phyloP scores from a whole-genome alignment of 257 asterid genomes.

The Cinchona pubescens region DNA sequence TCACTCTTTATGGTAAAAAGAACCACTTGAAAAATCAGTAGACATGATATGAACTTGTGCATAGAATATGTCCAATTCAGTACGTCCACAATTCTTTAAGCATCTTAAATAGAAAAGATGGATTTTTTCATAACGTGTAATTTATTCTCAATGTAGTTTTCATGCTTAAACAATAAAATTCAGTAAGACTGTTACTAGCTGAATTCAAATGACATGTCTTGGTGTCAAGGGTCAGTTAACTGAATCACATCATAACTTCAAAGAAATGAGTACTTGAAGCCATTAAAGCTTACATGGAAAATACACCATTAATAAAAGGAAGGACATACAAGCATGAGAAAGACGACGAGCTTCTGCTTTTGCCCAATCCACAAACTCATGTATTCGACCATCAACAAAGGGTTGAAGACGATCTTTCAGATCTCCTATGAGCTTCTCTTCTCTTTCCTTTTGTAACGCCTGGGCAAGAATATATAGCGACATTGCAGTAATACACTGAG shows the following conservation, averaged over 20 bases:
- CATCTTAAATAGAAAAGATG: not conserved
- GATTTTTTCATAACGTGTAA: not conserved
- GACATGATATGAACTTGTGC: not conserved
- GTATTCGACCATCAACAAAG: slow-evolving; percentile 56
- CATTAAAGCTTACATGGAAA: not conserved
- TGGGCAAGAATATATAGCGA: slow-evolving; percentile 26
- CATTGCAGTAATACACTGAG: not conserved
- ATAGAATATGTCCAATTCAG: not conserved
- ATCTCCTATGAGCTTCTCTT: slow-evolving; percentile 53
- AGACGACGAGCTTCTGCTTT: slow-evolving; percentile 61
- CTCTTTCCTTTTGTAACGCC: slow-evolving; percentile 75
- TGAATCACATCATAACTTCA: too few relatives aligned
- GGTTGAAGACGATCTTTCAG: slow-evolving; percentile 59
- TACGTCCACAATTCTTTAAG: not conserved
- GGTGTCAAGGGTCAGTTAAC: too few relatives aligned
- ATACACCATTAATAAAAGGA: not conserved
- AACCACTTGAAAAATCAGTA: too few relatives aligned
- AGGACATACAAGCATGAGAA: slow-evolving; percentile 58
- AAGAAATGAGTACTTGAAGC: not conserved
- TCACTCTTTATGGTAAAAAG: too few relatives aligned
- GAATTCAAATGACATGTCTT: too few relatives aligned
- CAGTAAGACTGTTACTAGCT: too few relatives aligned
- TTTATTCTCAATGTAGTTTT: not conserved
- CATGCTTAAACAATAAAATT: not conserved
- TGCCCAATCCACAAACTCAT: slow-evolving; percentile 61